Evolutionary conservation across 1,284 basidiomycete genomes (phyloP).

Genomic region (Coriolopsis trogii): DNA sequence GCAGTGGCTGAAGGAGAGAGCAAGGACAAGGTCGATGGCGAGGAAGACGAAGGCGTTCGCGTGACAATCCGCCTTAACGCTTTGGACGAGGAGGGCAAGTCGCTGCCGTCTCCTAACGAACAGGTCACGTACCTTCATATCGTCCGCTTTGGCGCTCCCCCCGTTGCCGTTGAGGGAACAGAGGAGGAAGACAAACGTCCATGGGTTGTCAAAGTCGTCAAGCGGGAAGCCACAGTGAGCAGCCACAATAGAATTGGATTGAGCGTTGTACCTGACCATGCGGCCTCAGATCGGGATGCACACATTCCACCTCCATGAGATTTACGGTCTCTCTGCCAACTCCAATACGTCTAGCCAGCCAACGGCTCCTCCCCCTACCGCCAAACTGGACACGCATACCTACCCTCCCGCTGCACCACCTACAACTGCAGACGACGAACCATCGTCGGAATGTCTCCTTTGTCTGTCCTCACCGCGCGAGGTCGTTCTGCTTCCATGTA

Average conservation of each 20-base stretch:
- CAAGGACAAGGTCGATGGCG: slow-evolving; percentile 45
- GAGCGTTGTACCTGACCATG: background rate
- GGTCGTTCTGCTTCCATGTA: slow-evolving; percentile 87
- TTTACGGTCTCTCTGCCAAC: slow-evolving; percentile 81
- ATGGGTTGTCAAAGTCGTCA: slow-evolving; percentile 90
- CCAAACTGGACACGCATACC: slow-evolving; percentile 28
- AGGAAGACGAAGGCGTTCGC: slow-evolving; percentile 64
- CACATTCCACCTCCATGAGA: slow-evolving; percentile 91
- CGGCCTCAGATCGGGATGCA: slow-evolving; percentile 75
- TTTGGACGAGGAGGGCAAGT: slow-evolving; percentile 69
- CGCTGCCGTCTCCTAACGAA: slow-evolving; percentile 71
- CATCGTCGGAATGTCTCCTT: slow-evolving; percentile 85
- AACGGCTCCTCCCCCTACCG: slow-evolving; percentile 42
- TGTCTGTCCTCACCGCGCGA: slow-evolving; percentile 86
- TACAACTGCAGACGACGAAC: slow-evolving; percentile 61
- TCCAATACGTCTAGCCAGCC: slow-evolving; percentile 44
- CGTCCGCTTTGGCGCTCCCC: slow-evolving; percentile 62
- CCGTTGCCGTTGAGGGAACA: slow-evolving; percentile 29
- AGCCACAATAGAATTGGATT: slow-evolving; percentile 14
- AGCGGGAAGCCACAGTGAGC: slow-evolving; percentile 79
- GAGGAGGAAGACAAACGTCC: slow-evolving; percentile 52
- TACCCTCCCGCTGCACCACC: slow-evolving; percentile 48
- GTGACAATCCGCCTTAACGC: slow-evolving; percentile 78
- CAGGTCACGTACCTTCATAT: slow-evolving; percentile 87
- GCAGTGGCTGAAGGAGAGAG: slow-evolving; percentile 33